A percentile compares a stretch with the other conserved stretches of the same genome.
These are phyloP conservation scores for Drechslera avenae DNA, from an alignment of 2,329 filamentous ascomycete genomes.

Conservation along the genomic window DNA sequence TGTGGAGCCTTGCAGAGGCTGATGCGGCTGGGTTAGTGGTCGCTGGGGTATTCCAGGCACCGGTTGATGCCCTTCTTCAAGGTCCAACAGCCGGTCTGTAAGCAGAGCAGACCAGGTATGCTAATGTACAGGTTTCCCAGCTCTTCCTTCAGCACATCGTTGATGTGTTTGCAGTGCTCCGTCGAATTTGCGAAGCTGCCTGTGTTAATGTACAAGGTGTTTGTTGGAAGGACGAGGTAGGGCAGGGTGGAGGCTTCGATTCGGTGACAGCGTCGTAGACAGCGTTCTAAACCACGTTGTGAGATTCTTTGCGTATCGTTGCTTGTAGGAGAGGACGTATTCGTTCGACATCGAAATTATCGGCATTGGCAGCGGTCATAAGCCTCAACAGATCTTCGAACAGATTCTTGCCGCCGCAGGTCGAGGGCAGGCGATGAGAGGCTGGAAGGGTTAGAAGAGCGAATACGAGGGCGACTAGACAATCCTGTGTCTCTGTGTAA, in stretches of 20 bases:
- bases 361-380: constrained; percentile 6
- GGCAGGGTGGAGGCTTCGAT: too few species aligned
- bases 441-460: too few species aligned
- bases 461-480: too few species aligned
- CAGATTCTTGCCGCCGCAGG: not conserved
- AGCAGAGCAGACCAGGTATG: constrained; percentile 25
- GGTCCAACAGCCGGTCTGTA: constrained; percentile 21
- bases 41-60: constrained; percentile 15
- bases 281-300: constrained; percentile 13
- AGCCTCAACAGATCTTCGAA: not conserved
- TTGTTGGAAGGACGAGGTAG: constrained; percentile 30
- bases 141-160: constrained; percentile 23
- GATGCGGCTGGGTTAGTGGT: constrained; percentile 23
- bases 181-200: constrained; percentile 24
- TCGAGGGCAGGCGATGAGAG: not conserved
- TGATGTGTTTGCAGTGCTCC: constrained; percentile 21
- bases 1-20: constrained; percentile 27
- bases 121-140: constrained; percentile 21
- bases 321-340: constrained; percentile 10
- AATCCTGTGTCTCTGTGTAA: too few species aligned
- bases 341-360: constrained; percentile 17
- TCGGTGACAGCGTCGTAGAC: too few species aligned
- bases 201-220: constrained; percentile 30
- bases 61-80: constrained; percentile 19
- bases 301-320: constrained; percentile 12